These are phyloP conservation scores for Vanrija pseudolonga DNA, from an alignment of 1,284 basidiomycete genomes.

Conservation along the genomic window DNA sequence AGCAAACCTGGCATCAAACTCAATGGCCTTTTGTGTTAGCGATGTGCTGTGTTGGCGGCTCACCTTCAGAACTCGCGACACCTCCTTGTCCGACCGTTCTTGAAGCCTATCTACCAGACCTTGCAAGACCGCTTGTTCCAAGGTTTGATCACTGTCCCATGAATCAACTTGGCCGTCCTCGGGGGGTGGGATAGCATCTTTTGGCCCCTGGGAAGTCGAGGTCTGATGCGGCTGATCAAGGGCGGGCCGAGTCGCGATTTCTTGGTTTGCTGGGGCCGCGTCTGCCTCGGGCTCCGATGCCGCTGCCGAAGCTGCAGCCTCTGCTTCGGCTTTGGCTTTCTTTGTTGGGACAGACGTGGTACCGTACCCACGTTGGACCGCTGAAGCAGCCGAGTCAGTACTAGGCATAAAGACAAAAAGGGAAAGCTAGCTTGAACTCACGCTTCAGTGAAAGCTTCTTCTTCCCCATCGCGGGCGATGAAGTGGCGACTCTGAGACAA, in stretches of 20 bases:
- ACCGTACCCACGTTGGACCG: constrained; percentile 63
- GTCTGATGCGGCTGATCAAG: neutral
- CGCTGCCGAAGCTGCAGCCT: neutral
- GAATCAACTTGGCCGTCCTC: constrained; percentile 22
- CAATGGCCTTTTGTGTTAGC: constrained; percentile 61
- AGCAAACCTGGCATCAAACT: constrained; percentile 75
- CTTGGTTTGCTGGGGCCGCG: neutral
- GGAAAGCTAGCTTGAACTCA: constrained; percentile 51
- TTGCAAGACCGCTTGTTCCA: constrained; percentile 29
- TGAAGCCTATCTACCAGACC: constrained; percentile 72
- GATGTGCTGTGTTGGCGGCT: neutral
- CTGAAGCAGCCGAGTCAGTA: constrained; percentile 8
- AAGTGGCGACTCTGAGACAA: too few relatives aligned
- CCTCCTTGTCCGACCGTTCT: constrained; percentile 85
- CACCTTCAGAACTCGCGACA: constrained; percentile 63
- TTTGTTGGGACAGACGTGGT: constrained; percentile 75
- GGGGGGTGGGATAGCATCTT: neutral
- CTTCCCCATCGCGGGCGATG: constrained; percentile 62
- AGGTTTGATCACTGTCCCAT: constrained; percentile 34
- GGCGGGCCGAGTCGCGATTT: neutral
- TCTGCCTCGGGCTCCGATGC: neutral
- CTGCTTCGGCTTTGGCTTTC: constrained; percentile 57
- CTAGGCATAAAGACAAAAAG: neutral
- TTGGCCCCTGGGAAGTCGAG: too few relatives aligned
- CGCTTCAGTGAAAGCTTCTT: constrained; percentile 81